Base-by-base conservation (phyloP, 2,329 filamentous ascomycete species). In the Hypoxylon sp. region DNA sequence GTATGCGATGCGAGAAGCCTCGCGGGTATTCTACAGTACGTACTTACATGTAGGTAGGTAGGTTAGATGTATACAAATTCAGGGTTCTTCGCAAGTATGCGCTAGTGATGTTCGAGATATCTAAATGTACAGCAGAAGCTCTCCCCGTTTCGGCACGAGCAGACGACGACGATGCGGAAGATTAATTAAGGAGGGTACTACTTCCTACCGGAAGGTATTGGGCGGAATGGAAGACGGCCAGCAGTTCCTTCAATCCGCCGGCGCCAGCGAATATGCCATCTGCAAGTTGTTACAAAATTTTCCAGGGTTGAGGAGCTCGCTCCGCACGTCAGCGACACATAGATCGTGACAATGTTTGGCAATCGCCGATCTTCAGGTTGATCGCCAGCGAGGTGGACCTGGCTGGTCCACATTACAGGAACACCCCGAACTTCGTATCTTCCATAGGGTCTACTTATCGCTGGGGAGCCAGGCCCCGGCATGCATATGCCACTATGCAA, bases 301-400 rank as follows among this genome's bases (percentile, higher is more conserved):
- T 61, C 49, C 42, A 65, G 55, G 61, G 57, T 53, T 48, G 24
- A 58, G 59, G 57, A 64, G 32, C 38, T 26, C 48, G 51, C 57
- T 62, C 57, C 57, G 57, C 53, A 48, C 56, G 64, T 57, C 63
- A 62, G 57, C 64, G 51, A 56, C 67, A 65, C 61, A 62, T 62
- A 69, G 69, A 71, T 71, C 67, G 62, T 53, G 61, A 68, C 59
- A 64, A 65, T 68, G 53, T 64, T 63, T 55, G 64, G 57, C 62
- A 71, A 72, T 72, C 70, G 70, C 66, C 65, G 68, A 70, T 71
- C 67, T 22, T 40, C 30, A 36, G 48, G 48, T 24, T 45, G 65
- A 71, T 70, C 64, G 64, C 58, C 65, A 64, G 61, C 59, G 56
- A 58, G 26, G 53, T 52, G 49, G 40, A 45, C 53, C 54, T 33